A percentile compares a stretch with the other conserved stretches of the same genome.
Conservation (phyloP, 2,329 filamentous ascomycete species). For the Capronia coronata region DNA sequence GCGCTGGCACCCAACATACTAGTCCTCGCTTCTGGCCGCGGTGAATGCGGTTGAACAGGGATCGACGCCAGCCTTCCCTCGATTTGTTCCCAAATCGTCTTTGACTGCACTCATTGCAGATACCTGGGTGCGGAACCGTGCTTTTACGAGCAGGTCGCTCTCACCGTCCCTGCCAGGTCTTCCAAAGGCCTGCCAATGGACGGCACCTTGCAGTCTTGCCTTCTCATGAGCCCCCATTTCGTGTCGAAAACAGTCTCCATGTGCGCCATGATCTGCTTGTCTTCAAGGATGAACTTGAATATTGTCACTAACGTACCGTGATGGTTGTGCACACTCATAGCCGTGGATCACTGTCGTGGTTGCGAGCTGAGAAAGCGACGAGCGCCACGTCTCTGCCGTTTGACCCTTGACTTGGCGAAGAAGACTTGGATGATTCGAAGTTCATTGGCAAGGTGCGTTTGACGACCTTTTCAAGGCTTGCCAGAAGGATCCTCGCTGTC, state of each 20-base stretch:
- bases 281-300: background rate
- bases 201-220: background rate
- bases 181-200: background rate
- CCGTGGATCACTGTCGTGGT: too few relatives aligned
- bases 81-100: background rate
- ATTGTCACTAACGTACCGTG: background rate
- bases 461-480: too few relatives aligned
- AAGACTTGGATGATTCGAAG: too few relatives aligned
- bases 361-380: too few relatives aligned
- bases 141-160: background rate
- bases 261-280: background rate
- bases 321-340: too few relatives aligned
- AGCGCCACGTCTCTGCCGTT: too few relatives aligned
- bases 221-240: background rate
- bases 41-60: too few relatives aligned
- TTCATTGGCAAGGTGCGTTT: too few relatives aligned
- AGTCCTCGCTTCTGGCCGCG: background rate
- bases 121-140: background rate
- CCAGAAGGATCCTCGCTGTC: too few relatives aligned
- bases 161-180: background rate
- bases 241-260: background rate
- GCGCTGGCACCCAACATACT: background rate
- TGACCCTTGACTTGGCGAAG: too few relatives aligned
- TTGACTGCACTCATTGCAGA: too few relatives aligned
- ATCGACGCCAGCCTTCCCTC: too few relatives aligned